phyloP scores from a whole-genome alignment of 371 early-diverging fungal genomes.

The Choanephora cucurbitarum region DNA sequence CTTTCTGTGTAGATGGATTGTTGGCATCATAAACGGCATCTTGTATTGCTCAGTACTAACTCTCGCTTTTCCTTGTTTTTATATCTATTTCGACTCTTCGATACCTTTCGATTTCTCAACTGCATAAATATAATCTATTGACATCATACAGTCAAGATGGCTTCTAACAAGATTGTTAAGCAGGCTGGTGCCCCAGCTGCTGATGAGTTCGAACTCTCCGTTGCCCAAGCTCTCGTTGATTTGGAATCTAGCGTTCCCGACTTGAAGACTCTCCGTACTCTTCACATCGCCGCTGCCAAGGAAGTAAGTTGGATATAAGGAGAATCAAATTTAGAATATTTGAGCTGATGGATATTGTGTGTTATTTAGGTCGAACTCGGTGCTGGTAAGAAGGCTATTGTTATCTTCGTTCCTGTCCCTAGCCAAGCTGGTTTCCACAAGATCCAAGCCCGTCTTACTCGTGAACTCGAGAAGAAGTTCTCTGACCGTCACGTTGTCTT shows the following conservation, averaged over 20 bases:
- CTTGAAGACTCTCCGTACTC: conserved; percentile 90
- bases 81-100: background rate
- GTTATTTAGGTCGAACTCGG: conserved; percentile 81
- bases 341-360: background rate
- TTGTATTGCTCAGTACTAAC: background rate
- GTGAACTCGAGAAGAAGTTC: conserved; percentile 99
- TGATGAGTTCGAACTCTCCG: conserved; percentile 90
- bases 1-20: background rate
- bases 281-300: conserved; percentile 94
- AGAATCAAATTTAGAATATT: no score
- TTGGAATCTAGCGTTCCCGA: conserved; percentile 93
- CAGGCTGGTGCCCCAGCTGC: conserved; percentile 75
- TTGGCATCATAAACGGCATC: background rate
- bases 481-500: conserved; percentile 95
- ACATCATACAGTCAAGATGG: conserved; percentile 38
- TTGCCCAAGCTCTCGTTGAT: conserved; percentile 95
- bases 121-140: no score
- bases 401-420: conserved; percentile 97
- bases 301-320: no score
- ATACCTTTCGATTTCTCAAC: background rate
- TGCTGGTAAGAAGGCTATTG: conserved; percentile 94
- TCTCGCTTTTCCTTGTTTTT: background rate
- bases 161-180: conserved; percentile 76
- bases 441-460: conserved; percentile 89
- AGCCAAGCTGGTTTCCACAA: conserved; percentile 91